These are phyloP conservation scores for Mycosphaerella arachidis DNA, from an alignment of 2,329 filamentous ascomycete species.

Conservation along the genomic window DNA sequence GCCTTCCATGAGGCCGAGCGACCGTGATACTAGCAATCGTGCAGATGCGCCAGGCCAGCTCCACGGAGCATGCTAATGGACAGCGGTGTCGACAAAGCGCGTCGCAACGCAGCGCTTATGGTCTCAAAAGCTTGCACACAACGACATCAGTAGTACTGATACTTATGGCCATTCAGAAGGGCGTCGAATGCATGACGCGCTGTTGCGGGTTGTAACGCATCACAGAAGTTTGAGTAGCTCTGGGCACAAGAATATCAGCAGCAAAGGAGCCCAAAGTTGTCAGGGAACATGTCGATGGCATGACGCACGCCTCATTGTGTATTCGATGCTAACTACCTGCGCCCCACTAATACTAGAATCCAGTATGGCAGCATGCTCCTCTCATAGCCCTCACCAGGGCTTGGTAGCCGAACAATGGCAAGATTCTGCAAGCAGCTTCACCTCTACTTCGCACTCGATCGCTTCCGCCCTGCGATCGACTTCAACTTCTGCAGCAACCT, in stretches of 20 bases:
- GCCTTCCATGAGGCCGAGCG: background rate
- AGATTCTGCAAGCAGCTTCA: background rate
- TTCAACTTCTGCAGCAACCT: background rate
- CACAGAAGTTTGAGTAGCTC: background rate
- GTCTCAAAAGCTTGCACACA: too few species aligned
- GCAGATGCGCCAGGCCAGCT: background rate
- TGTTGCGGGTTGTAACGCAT: too few species aligned
- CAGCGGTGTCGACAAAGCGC: background rate
- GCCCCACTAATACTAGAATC: background rate
- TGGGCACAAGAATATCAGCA: background rate
- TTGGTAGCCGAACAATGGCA: background rate
- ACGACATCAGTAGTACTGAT: too few species aligned
- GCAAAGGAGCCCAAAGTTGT: background rate
- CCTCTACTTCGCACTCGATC: background rate
- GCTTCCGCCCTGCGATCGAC: background rate
- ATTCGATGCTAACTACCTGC: background rate
- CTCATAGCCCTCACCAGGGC: background rate
- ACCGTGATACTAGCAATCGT: too few species aligned
- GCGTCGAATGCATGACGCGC: too few species aligned
- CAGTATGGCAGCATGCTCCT: background rate
- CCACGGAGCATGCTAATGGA: too few species aligned
- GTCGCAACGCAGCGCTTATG: background rate
- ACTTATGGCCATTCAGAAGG: too few species aligned
- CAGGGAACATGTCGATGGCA: background rate
- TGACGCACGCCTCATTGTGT: background rate